Evolutionary conservation across 2,329 filamentous ascomycete genomes (phyloP).

Genomic region (Talaromyces sp.): DNA sequence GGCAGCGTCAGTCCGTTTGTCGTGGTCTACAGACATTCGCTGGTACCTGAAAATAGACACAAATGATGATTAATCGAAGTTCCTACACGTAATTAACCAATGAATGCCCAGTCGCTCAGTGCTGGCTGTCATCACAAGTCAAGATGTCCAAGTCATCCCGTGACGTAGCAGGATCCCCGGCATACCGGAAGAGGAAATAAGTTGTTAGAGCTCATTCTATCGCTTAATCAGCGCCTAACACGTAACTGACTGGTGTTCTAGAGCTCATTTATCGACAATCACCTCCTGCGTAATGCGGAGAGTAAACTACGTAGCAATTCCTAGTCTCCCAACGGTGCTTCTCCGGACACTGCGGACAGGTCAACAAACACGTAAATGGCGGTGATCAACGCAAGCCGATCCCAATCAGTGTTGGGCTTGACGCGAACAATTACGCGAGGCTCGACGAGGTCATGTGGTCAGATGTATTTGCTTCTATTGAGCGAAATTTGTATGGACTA

Average conservation of each 20-base stretch:
- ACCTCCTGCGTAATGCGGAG: neutral
- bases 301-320: neutral
- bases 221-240: neutral
- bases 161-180: neutral
- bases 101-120: neutral
- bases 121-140: neutral
- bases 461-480: neutral
- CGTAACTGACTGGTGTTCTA: neutral
- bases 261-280: neutral
- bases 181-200: neutral
- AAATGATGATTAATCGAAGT: neutral
- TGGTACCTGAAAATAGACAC: neutral
- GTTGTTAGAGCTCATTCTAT: neutral
- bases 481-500: neutral
- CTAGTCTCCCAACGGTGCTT: neutral
- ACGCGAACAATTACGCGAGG: neutral
- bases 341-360: neutral
- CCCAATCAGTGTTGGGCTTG: neutral
- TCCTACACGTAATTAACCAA: neutral
- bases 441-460: conserved; percentile 8
- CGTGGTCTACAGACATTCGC: neutral
- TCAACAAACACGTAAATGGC: conserved; percentile 5
- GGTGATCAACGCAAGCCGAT: conserved; percentile 1
- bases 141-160: neutral
- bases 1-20: neutral